Base-by-base conservation (phyloP, 2,329 filamentous ascomycete genomes). In the Colletotrichum caudatum region DNA sequence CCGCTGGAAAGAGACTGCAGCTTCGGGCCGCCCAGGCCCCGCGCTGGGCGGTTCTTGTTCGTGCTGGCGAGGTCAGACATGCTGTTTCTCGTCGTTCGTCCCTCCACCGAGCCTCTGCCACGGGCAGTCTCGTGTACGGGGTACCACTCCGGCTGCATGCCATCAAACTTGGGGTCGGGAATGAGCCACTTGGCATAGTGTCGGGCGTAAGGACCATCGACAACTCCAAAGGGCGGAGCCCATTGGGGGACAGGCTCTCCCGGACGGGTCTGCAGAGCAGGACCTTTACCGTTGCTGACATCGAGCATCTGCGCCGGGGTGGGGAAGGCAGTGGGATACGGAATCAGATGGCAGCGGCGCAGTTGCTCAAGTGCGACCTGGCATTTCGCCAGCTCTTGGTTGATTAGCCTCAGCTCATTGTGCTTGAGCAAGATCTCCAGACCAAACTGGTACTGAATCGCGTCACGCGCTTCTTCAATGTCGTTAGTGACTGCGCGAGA, bases 151-250 rank as follows among this genome's bases (percentile, higher is more conserved):
- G 84, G 84, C 71, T 86, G 82, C 50, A 87, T 79, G 69, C 92
- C 93, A 80, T 98, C 95, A 81, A 98, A 98, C 60, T 89, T 89
- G 69, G 93, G 89, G 81, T 98, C 94, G 63, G 93, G 93, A 71
- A 98, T 91, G 75, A 99, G 89, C 96, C 96, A 99, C 85, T 93
- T 94, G 79, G 94, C 91, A 82, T 98, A 98, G 83, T 98, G 96
- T 76, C 94, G 91, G 72, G 94, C 92, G 82, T 98, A 98, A 2
- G 96, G 95, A 14, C 96, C 96, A 77, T 98, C 94, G 20, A 91
- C 90, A 68, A 98, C 94, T 75, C 95, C 95, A 85, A 95, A 97
- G 3, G 96, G 93, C 56, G 96, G 90, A 48, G 95, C 93, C 86
- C 93, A 94, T 77, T 89, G 86, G 71, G 94, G 93, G 75, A 91